Base-by-base conservation (phyloP, 768 basidiomycete genomes). In the Panellus pusillus region DNA sequence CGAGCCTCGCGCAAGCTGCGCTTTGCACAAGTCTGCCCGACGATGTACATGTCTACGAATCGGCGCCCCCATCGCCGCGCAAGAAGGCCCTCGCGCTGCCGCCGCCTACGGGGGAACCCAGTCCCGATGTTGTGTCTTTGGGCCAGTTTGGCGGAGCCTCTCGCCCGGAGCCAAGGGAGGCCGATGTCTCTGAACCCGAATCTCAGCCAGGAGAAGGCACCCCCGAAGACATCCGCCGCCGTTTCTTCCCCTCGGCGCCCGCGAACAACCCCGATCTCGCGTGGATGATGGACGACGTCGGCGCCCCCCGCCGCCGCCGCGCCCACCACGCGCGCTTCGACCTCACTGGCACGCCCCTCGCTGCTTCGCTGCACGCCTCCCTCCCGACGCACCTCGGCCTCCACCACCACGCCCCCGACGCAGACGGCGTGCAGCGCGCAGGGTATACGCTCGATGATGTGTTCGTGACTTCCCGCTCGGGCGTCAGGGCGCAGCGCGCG, bases 371-470 rank as follows among this genome's bases (percentile, higher is more conserved):
- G 2, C 80, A 82, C 2, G 67, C 75, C 0, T 75, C 74, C 1
- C 74, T 96, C 3, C 93, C 93, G 2, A 87, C 90, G 0, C 86
- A 93, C 70, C 78, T 93, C 6, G 94, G 94, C 4, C 74, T 96
- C 3, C 93, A 98, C 68, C 94, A 97, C 65, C 94, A 96, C 65
- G 87, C 93, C 0, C n/a, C 91, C 50, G 80, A 86, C 1, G 70
- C 75, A 29, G 55, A 54, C 47, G 59, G 59, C 37, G 47, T 61
- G 18, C 59, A 61, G 24, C 82, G 79, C 52, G 94, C 94, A 0
- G 94, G 93, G 0, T 97, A 97, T 69, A 94, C 91, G 0, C 72
- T 96, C 1, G 86, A 91, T 40, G 94, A 96, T 55, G 76, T 96
- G 4, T 86, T 95, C 41, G 71, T 89, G 37, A 77, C 95, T 9